phyloP scores from a whole-genome alignment of 495 filamentous ascomycete genomes.

The Penicillium samsonianum region DNA sequence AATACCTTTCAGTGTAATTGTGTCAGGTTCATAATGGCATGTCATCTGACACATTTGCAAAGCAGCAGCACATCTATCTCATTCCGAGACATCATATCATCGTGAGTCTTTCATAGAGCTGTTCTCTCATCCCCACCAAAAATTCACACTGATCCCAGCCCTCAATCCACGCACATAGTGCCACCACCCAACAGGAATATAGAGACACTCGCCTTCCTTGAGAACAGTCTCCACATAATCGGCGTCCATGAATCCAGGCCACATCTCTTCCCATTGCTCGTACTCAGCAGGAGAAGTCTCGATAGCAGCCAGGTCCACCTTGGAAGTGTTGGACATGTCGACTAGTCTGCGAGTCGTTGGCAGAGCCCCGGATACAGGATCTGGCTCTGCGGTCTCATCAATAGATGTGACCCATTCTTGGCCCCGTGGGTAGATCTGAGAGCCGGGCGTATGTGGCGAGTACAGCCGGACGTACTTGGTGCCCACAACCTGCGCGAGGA shows the following conservation, averaged over 20 bases:
- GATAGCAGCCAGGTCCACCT: constrained; percentile 66
- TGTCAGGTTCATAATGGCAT: not conserved
- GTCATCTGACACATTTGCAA: not conserved
- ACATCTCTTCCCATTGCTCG: constrained; percentile 53
- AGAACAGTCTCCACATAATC: constrained; percentile 79
- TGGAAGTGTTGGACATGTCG: constrained; percentile 90
- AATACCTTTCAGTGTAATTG: not conserved
- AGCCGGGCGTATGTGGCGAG: constrained; percentile 59
- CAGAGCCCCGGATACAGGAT: constrained; percentile 6
- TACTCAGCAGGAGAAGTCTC: constrained; percentile 46
- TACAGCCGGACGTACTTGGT: constrained; percentile 90
- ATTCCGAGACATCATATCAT: not conserved
- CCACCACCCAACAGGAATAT: constrained; percentile 97
- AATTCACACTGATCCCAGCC: constrained; percentile 92
- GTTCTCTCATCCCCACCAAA: constrained; percentile 73
- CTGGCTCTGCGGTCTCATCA: constrained; percentile 20
- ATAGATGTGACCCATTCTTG: constrained; percentile 56
- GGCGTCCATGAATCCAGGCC: constrained; percentile 59
- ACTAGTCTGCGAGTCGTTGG: constrained; percentile 45
- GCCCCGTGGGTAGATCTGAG: constrained; percentile 64
- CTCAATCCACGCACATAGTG: constrained; percentile 90
- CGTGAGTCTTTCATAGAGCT: not conserved
- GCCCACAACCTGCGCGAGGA: constrained; percentile 87
- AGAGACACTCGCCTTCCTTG: constrained; percentile 78
- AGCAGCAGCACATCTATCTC: not conserved